Conservation (phyloP, 192 early-diverging fungal species). For the Backusella psychrophila region DNA sequence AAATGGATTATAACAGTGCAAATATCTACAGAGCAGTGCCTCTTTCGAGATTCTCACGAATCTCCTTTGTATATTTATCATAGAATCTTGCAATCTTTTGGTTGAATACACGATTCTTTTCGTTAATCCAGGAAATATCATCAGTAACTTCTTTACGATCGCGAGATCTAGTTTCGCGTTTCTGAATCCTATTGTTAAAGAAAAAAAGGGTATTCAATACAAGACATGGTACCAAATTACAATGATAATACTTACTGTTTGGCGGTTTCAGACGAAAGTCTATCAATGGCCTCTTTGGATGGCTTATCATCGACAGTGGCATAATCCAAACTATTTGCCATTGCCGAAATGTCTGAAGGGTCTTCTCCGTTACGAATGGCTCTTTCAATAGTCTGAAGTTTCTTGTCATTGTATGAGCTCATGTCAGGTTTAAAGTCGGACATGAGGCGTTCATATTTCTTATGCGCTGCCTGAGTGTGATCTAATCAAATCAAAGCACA, state of each 20-base stretch:
- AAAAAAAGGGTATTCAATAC: conserved; percentile 10
- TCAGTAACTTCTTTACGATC: conserved; percentile 76
- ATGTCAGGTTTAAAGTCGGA: conserved; percentile 85
- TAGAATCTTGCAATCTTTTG: conserved; percentile 94
- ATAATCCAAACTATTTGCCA: conserved; percentile 70
- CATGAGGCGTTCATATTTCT: conserved; percentile 83
- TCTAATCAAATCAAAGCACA: conserved; percentile 39
- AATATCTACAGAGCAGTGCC: conserved; percentile 70
- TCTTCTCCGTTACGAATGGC: conserved; percentile 34
- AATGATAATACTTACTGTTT: conserved; percentile 61
- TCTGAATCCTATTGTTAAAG: conserved; percentile 38
- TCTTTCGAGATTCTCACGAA: conserved; percentile 83
- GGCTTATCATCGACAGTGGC: conserved; percentile 58
- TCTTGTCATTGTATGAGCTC: conserved; percentile 67
- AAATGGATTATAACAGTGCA: neutral
- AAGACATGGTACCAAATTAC: neutral
- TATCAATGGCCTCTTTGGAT: conserved; percentile 60
- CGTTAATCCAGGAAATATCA: conserved; percentile 95
- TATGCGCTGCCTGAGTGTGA: conserved; percentile 79
- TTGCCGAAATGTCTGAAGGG: conserved; percentile 30
- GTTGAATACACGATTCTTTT: conserved; percentile 94
- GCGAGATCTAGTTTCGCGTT: conserved; percentile 62
- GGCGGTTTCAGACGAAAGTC: conserved; percentile 66
- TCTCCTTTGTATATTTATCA: conserved; percentile 93
- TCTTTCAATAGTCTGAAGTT: conserved; percentile 41